A percentile compares a stretch with the other conserved stretches of the same genome.
phyloP scores from a whole-genome alignment of 2,329 filamentous ascomycete species.

The Aspergillus spinulosporus region DNA sequence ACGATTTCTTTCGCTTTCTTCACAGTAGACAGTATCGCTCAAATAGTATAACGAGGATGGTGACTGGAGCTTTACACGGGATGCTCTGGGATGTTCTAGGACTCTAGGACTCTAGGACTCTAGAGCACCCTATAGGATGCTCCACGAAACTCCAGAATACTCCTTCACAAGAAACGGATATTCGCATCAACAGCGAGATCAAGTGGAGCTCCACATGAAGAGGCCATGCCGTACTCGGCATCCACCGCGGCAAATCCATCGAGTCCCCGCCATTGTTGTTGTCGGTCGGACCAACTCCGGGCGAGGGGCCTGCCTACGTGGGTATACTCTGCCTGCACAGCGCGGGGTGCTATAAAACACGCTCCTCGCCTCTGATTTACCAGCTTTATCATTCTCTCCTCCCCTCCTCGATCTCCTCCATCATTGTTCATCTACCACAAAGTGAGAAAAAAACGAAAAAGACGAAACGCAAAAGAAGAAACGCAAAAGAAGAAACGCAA shows the following conservation, averaged over 20 bases:
- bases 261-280: background rate
- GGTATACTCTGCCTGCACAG: too few species aligned
- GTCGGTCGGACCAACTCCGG: constrained; percentile 23
- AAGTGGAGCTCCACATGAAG: background rate
- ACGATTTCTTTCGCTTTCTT: background rate
- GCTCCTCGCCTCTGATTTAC: background rate
- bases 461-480: too few species aligned
- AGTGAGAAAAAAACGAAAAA: too few species aligned
- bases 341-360: background rate
- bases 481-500: too few species aligned
- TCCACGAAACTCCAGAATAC: too few species aligned
- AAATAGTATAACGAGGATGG: too few species aligned
- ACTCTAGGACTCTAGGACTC: too few species aligned
- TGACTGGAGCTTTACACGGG: too few species aligned
- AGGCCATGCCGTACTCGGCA: background rate
- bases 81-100: too few species aligned
- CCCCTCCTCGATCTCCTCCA: background rate
- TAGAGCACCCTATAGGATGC: too few species aligned
- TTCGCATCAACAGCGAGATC: background rate
- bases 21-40: background rate
- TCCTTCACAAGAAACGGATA: too few species aligned
- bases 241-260: background rate
- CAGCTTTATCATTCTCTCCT: background rate
- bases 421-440: background rate
- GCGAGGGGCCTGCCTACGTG: background rate